Evolutionary conservation across 495 filamentous ascomycete species (phyloP).

Genomic region (Xylaria venustula): DNA sequence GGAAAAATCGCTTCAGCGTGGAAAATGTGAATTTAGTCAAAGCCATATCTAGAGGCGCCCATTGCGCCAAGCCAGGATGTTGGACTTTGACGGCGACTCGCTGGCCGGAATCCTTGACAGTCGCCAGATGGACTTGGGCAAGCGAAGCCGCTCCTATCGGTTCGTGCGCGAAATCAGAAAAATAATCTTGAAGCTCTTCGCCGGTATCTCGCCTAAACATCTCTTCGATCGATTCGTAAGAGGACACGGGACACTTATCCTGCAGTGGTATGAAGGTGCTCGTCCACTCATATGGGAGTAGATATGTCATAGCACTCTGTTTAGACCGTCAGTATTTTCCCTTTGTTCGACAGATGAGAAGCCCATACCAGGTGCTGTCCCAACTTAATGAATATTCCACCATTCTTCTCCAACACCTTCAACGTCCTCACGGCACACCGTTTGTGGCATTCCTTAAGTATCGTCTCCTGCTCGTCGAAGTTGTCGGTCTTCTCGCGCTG

Average conservation of each 20-base stretch:
- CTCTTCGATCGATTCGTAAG: constrained; percentile 78
- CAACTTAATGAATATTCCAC: constrained; percentile 97
- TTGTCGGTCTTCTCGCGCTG: constrained; percentile 57
- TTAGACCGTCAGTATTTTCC: constrained; percentile 16
- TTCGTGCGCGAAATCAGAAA: constrained; percentile 72
- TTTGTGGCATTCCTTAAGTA: constrained; percentile 85
- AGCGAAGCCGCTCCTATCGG: constrained; percentile 93
- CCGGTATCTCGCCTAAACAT: constrained; percentile 88
- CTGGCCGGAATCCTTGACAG: constrained; percentile 75
- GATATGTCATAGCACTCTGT: constrained; percentile 89
- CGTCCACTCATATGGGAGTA: constrained; percentile 93
- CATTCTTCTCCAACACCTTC: constrained; percentile 85
- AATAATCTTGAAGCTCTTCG: constrained; percentile 72
- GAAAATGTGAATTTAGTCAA: constrained; percentile 88
- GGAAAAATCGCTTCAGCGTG: constrained; percentile 88
- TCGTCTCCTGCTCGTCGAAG: constrained; percentile 57
- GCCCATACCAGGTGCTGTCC: constrained; percentile 78
- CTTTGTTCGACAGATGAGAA: not conserved
- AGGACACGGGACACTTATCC: constrained; percentile 92
- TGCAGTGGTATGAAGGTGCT: constrained; percentile 94
- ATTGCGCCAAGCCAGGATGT: constrained; percentile 87
- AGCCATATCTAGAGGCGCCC: constrained; percentile 84
- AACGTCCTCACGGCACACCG: constrained; percentile 85
- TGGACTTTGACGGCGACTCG: constrained; percentile 98
- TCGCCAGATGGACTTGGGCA: constrained; percentile 93